Evolutionary conservation across 2,329 filamentous ascomycete species (phyloP).

Genomic region (Claviceps sp.): DNA sequence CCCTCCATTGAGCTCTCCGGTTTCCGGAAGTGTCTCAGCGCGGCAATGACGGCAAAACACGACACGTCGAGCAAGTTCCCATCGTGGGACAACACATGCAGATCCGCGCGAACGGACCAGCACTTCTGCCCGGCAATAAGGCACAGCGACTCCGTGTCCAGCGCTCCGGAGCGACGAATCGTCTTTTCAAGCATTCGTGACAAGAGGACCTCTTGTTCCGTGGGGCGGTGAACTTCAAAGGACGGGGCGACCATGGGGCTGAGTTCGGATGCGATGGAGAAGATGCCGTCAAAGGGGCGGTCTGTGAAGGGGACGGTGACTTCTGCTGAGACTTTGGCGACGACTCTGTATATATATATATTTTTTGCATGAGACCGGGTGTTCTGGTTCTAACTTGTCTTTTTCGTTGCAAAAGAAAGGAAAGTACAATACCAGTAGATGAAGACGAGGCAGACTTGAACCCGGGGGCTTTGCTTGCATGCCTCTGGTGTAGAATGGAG

Average conservation of each 20-base stretch:
- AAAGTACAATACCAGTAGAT: not conserved
- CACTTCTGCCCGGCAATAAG: constrained; percentile 82
- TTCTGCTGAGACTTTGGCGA: constrained; percentile 77
- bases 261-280: constrained; percentile 83
- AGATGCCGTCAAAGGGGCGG: constrained; percentile 88
- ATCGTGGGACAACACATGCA: constrained; percentile 84
- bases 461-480: not conserved
- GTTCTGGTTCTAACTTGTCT: no score
- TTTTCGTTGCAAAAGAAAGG: not conserved
- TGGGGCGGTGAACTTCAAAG: constrained; percentile 75
- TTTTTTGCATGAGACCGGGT: not conserved
- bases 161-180: constrained; percentile 76
- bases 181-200: constrained; percentile 88
- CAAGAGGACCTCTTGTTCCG: constrained; percentile 72
- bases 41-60: constrained; percentile 77
- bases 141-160: constrained; percentile 92
- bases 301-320: constrained; percentile 76
- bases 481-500: not conserved
- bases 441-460: no score
- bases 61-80: constrained; percentile 79
- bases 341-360: constrained; percentile 56
- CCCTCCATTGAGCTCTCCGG: constrained; percentile 81
- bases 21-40: constrained; percentile 79
- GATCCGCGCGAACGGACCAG: constrained; percentile 81
- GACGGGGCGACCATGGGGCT: constrained; percentile 84